Conservation (phyloP, 2,329 filamentous ascomycete species). For the Pochonia chlamydosporia region DNA sequence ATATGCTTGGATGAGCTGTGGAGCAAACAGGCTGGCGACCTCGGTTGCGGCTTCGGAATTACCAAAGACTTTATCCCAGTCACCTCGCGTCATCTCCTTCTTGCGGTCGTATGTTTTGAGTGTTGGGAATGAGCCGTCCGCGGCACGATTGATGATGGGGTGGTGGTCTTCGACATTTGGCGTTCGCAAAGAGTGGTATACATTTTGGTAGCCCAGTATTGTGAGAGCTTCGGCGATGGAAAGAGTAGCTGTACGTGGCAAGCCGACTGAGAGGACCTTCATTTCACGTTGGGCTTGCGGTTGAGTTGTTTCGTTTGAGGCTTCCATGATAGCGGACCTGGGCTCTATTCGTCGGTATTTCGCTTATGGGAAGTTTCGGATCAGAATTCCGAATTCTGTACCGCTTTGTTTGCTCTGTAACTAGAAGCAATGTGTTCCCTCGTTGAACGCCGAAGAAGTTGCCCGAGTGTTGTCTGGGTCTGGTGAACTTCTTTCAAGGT, state of each 20-base stretch:
- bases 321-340: too few species aligned
- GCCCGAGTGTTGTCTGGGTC: too few species aligned
- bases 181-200: slow-evolving; percentile 23
- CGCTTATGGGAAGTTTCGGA: too few species aligned
- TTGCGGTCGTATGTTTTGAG: slow-evolving; percentile 20
- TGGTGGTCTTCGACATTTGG: slow-evolving; percentile 20
- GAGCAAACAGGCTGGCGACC: slow-evolving; percentile 20
- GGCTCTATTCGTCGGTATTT: too few species aligned
- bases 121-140: slow-evolving; percentile 22
- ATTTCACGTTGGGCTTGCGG: too few species aligned
- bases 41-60: slow-evolving; percentile 24
- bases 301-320: too few species aligned
- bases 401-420: too few species aligned
- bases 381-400: too few species aligned
- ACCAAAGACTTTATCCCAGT: slow-evolving; percentile 28
- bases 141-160: slow-evolving; percentile 16
- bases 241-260: slow-evolving; percentile 25
- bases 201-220: slow-evolving; percentile 25
- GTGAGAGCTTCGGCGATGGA: slow-evolving; percentile 28
- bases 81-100: slow-evolving; percentile 16
- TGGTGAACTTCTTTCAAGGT: too few species aligned
- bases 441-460: too few species aligned
- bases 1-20: slow-evolving; percentile 22
- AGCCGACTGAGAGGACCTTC: slow-evolving; percentile 22
- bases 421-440: too few species aligned